Percentiles rank a stretch among this genome's conserved stretches.
Conservation (phyloP, 2,329 filamentous ascomycete species). For the Fusarium concolor region DNA sequence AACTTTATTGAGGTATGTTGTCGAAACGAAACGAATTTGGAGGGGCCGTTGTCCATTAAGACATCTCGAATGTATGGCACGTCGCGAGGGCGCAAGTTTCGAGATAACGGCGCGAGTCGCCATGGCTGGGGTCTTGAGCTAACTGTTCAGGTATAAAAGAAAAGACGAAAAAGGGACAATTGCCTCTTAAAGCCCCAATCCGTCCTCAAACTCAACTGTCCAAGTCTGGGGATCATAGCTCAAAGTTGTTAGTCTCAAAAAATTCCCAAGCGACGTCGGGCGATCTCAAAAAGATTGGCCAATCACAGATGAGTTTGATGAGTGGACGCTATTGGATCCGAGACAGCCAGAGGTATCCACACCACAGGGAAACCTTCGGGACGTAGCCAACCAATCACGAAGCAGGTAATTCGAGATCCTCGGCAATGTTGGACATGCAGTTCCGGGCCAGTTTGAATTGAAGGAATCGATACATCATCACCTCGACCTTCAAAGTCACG, state of each 20-base stretch:
- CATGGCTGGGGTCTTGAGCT: slow-evolving; percentile 39
- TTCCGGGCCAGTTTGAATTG: slow-evolving; percentile 37
- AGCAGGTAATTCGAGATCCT: slow-evolving; percentile 60
- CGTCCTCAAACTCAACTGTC: slow-evolving; percentile 10
- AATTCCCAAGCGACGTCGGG: slow-evolving; percentile 43
- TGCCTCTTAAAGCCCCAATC: neutral
- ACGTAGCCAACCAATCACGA: slow-evolving; percentile 57
- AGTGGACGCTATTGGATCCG: slow-evolving; percentile 47
- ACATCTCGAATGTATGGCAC: slow-evolving; percentile 43
- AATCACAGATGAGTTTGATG: slow-evolving; percentile 43
- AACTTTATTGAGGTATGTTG: slow-evolving; percentile 59
- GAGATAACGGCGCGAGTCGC: slow-evolving; percentile 42
- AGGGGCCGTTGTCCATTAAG: slow-evolving; percentile 37
- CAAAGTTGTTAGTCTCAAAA: slow-evolving; percentile 33
- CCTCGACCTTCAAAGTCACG: slow-evolving; percentile 20
- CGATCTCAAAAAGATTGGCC: slow-evolving; percentile 31
- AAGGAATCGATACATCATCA: slow-evolving; percentile 44
- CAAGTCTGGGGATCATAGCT: slow-evolving; percentile 19
- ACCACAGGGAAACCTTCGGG: slow-evolving; percentile 45
- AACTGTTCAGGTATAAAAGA: neutral
- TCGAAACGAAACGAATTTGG: slow-evolving; percentile 53
- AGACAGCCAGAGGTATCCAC: slow-evolving; percentile 30
- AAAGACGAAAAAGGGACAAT: neutral
- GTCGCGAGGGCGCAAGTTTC: slow-evolving; percentile 43
- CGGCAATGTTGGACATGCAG: slow-evolving; percentile 57